Base-by-base conservation (phyloP, 2,329 filamentous ascomycete genomes). In the Fusarium sp. region DNA sequence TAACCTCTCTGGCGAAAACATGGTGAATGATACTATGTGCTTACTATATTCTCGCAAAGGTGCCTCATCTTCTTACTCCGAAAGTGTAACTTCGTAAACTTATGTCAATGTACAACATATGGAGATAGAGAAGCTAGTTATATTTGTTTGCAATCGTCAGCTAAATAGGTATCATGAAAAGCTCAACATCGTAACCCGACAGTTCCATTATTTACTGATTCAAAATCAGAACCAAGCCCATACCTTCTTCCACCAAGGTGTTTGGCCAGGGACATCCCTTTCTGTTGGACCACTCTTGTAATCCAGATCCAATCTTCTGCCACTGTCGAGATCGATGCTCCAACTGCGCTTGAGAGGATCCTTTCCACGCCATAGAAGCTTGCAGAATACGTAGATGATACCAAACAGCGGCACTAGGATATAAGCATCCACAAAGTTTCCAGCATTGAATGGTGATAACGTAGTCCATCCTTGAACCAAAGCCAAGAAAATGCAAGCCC, bases 391-490 rank as follows among this genome's bases (percentile, higher is more conserved):
- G 71, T 87, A 91, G 20, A 91, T 90, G 45, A 91, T 63, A 2
- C 81, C 84, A 70, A 91, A 91, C 0, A 91, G 79, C 4, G 88
- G 88, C 35, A 91, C 76, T 29, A 91, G 78, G 60, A 91, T 88
- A 73, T 91, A 91, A 0, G 89, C 88, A 72, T 90, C 88, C 15
- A 91, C 88, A 73, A 91, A 91, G n/a, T 83, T 81, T 8, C 85
- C 87, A 0, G 86, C 87, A 42, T 86, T 79, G 68, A 90, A 91
- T 0, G 89, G 89, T 5, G 85, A 83, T 8, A 91, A 80, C 0
- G 85, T 89, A 8, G 87, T 86, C 88, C 89, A 91, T 7, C 89
- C 89, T 76, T 91, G 88, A 4, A 91, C 83, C 1, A 91, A 77
- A 0, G 89, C 87, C 29, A 91, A 79, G 72, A 91, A 90, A 5